Evolutionary conservation across 2,329 filamentous ascomycete genomes (phyloP).

Genomic region (Aspergillus persii): DNA sequence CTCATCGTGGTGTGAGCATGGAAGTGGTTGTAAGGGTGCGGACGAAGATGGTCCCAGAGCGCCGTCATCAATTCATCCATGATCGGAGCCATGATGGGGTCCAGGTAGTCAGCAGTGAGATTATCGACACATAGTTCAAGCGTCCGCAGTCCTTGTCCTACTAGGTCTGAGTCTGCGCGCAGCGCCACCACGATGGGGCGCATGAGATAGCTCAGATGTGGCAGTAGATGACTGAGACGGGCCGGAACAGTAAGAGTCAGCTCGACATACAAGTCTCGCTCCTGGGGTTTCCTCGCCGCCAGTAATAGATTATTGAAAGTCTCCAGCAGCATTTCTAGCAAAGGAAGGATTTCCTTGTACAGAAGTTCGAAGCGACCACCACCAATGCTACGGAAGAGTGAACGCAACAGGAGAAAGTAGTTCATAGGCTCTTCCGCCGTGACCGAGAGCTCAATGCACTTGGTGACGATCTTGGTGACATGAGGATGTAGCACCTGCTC

Average conservation of each 20-base stretch:
- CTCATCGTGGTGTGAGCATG: constrained; percentile 97
- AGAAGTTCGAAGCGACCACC: constrained; percentile 96
- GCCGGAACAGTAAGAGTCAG: constrained; percentile 94
- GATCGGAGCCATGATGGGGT: constrained; percentile 98
- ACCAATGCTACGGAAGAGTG: constrained; percentile 92
- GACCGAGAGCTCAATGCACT: constrained; percentile 93
- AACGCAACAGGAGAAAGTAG: constrained; percentile 90
- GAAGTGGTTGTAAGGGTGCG: constrained; percentile 93
- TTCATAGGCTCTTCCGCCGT: constrained; percentile 98
- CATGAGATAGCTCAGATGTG: constrained; percentile 96
- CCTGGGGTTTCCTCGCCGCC: constrained; percentile 83
- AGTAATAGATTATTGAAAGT: constrained; percentile 93
- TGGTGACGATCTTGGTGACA: constrained; percentile 94
- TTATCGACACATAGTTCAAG: constrained; percentile 98
- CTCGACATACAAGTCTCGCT: constrained; percentile 95
- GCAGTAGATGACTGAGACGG: constrained; percentile 86
- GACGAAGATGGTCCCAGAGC: constrained; percentile 90
- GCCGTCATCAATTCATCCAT: constrained; percentile 99
- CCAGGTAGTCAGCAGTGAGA: constrained; percentile 92
- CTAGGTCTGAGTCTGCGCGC: constrained; percentile 85
- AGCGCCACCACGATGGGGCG: constrained; percentile 93
- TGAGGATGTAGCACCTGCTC: constrained; percentile 94
- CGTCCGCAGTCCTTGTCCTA: constrained; percentile 89
- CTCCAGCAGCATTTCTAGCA: constrained; percentile 95
- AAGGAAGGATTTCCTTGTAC: constrained; percentile 94